Evolutionary conservation across 139 green algal genomes (phyloP), one percentile per base, ranked within the genome.

Genomic region (Mesotaenium endlicherianum): DNA sequence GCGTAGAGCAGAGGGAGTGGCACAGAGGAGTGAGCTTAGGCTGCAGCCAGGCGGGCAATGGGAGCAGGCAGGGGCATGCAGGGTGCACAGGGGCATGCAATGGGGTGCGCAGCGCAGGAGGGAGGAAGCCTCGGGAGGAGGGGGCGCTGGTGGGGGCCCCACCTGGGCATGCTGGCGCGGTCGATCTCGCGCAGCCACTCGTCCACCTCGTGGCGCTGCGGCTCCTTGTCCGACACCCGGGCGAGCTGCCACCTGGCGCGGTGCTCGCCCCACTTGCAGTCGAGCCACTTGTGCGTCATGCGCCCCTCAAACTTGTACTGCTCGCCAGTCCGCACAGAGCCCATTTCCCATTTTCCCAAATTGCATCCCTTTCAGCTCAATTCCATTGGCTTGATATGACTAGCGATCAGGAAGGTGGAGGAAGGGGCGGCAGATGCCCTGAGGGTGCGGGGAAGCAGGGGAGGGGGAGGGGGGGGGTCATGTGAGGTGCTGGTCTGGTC

Each of bases 181-280:
- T 84, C 77, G 0, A 84, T 50, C 57, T 84, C 77, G 6, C 77
- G 77, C 14, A 86, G 30, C 75, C 79, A 85, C 75, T 87, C 40
- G 6, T 85, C 30, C 14, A 84, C 55, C 71, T 87, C 81, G 1
- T 58, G 17, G 0, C 5, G 26, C 3, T n/a, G 57, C 20, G 81
- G 40, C 49, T 41, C 3, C 26, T 75, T 77, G 41, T 87, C 49
- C 1, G 81, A 87, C 0, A 84, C 75, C 2, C 55, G 71, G 0
- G 40, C 53, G 75, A 87, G 86, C 64, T 75, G 53, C 81, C 81
- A 87, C 36, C 72, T 36, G 14, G 55, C 72, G 8, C 72, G 34
- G 30, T 75, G 39, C 40, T 79, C 75, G 60, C 81, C 81, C 81
- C 81, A 87, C 49, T 85, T 84, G 81, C 81, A 87, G 55, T 84